Percentiles rank a stretch among this genome's conserved stretches.
These are phyloP conservation scores for Fusarium sp. DNA, from an alignment of 2,329 filamentous ascomycete genomes.

Conservation along the genomic window DNA sequence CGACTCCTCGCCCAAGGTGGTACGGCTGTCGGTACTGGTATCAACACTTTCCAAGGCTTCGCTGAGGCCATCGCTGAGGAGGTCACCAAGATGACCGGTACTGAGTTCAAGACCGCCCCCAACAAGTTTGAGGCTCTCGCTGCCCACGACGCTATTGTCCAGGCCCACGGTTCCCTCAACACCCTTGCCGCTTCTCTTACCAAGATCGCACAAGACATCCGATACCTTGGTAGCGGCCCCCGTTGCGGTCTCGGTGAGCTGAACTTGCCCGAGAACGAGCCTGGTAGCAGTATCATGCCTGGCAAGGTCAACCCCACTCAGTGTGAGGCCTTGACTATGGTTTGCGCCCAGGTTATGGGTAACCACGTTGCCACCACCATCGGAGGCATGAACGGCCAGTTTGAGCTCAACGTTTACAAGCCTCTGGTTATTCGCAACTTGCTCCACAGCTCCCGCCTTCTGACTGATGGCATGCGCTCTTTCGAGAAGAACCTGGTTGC, in stretches of 20 bases:
- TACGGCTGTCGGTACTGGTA: constrained; percentile 94
- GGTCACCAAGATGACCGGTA: constrained; percentile 91
- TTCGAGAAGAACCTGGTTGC: constrained; percentile 94
- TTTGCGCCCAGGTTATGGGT: constrained; percentile 97
- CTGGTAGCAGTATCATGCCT: constrained; percentile 97
- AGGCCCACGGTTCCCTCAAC: constrained; percentile 93
- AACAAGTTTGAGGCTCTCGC: constrained; percentile 99
- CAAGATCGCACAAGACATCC: constrained; percentile 98
- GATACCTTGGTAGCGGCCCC: constrained; percentile 95
- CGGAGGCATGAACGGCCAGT: constrained; percentile 96
- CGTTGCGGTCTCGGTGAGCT: constrained; percentile 96
- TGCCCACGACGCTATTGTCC: constrained; percentile 94
- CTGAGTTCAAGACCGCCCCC: constrained; percentile 92
- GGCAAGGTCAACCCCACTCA: constrained; percentile 99
- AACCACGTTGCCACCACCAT: constrained; percentile 95
- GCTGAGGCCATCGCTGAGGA: constrained; percentile 92
- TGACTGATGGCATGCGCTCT: constrained; percentile 92
- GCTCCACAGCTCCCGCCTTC: constrained; percentile 88
- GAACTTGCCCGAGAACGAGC: constrained; percentile 95
- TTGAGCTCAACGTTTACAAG: constrained; percentile 99
- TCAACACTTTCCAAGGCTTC: constrained; percentile 98
- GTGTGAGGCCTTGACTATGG: constrained; percentile 97
- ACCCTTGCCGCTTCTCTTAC: constrained; percentile 90
- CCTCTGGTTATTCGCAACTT: constrained; percentile 95
- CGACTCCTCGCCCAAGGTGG: constrained; percentile 92